phyloP scores from a whole-genome alignment of 2,329 filamentous ascomycete species.

The Diaporthe nobilis region DNA sequence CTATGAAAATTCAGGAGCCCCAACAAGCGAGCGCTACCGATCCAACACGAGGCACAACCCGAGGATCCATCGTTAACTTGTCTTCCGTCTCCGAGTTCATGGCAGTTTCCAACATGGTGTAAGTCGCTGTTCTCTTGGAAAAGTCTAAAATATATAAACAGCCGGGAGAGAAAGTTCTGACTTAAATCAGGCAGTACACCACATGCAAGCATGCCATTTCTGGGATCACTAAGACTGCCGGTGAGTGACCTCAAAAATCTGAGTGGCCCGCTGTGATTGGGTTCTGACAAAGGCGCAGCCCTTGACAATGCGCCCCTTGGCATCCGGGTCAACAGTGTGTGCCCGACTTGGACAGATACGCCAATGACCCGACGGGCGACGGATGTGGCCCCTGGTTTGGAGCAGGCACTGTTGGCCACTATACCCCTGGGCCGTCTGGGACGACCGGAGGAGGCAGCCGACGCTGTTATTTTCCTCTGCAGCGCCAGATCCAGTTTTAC shows the following conservation, averaged over 20 bases:
- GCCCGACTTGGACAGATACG: constrained; percentile 34
- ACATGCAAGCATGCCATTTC: constrained; percentile 34
- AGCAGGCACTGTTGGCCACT: constrained; percentile 27
- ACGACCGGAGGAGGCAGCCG: constrained; percentile 34
- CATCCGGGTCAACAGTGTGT: constrained; percentile 32
- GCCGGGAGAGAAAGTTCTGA: background rate
- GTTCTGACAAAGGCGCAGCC: background rate
- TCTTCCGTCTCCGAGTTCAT: constrained; percentile 12
- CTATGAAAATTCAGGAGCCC: constrained; percentile 29
- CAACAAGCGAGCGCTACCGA: constrained; percentile 1
- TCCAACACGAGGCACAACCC: constrained; percentile 11
- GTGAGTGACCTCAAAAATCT: background rate
- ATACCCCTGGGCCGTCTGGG: constrained; percentile 34
- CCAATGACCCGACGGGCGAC: constrained; percentile 35
- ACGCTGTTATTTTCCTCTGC: constrained; percentile 33
- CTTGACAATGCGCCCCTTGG: constrained; percentile 31
- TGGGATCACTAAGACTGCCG: constrained; percentile 35
- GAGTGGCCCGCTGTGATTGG: background rate
- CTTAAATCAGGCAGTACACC: constrained; percentile 25
- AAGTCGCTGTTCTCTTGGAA: background rate
- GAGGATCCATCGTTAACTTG: constrained; percentile 23
- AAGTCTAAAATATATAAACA: too few species aligned
- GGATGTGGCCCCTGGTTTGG: constrained; percentile 34
- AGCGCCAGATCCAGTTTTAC: constrained; percentile 30
- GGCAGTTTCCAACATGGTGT: constrained; percentile 37